Evolutionary conservation across 2,329 filamentous ascomycete species (phyloP), one percentile per base, ranked within the genome.

Genomic region (Fusarium sp.): DNA sequence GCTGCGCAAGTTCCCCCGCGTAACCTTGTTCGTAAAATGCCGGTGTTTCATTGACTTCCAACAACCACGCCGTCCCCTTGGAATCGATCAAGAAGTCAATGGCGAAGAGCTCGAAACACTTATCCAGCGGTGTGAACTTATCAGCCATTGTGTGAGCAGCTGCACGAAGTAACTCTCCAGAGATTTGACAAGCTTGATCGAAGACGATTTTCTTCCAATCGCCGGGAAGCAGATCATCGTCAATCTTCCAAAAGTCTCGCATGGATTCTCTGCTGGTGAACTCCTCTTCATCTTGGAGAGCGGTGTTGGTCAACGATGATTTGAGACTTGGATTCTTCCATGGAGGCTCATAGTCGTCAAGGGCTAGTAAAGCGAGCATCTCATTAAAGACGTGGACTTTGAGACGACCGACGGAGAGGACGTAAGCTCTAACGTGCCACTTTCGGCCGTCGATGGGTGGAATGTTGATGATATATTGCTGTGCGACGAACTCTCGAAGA

Each of bases 11-110:
- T n/a, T 79, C 75, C 0, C 81, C 82, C 1, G 82, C 81, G 3
- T 81, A 77, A 0, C 80, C 81, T 1, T 80, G 73, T 26, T 83
- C 64, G 48, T 84, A 84, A 45, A 84, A 83, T 0, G 82, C 82
- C 0, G 82, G 82, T 28, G 82, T 82, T 72, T 83, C 81, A 24
- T 84, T 84, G 2, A 81, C 81, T 65, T 84, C 82, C 1, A 84
- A 62, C 0, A 84, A 60, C 82, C 82, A 84, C 1, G 77, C 80
- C 1, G 60, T 77, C 0, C 81, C 82, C 1, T 64, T 63, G 0
- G 72, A 69, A 44, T 83, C 82, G 12, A 84, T 57, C 24, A 84
- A 67, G 31, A 82, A 84, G 49, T 84, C 82, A 2, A 82, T 67
- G 0, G 79, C 82, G 35, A 83, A 84, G 17, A 84, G 59, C 70